Conservation (phyloP, 192 early-diverging fungal genomes). For the Borealophlyctis nickersoniae region DNA sequence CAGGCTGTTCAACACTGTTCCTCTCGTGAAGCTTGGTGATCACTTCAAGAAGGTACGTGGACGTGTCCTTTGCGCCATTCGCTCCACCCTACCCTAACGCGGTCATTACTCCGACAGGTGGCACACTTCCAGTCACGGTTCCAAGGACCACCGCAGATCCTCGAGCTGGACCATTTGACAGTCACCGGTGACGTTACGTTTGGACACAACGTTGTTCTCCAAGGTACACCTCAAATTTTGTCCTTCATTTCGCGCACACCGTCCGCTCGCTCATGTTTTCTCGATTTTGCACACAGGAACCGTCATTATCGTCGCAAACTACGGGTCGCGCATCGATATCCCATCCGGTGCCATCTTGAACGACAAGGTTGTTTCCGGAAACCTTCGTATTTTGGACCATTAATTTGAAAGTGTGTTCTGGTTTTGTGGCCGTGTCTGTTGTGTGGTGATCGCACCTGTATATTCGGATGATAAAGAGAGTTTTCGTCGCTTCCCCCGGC, state of each 20-base stretch:
- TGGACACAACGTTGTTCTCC: constrained; percentile 83
- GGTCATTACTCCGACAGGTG: constrained; percentile 45
- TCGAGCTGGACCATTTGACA: constrained; percentile 96
- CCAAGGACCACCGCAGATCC: constrained; percentile 89
- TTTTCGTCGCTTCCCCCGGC: no score
- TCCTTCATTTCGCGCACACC: constrained; percentile 41
- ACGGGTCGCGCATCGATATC: constrained; percentile 96
- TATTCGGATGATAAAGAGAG: no score
- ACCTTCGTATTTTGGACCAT: constrained; percentile 74
- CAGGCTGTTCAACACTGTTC: constrained; percentile 80
- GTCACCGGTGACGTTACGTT: constrained; percentile 99
- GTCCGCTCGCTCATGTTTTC: not conserved
- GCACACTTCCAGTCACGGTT: constrained; percentile 85
- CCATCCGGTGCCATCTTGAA: constrained; percentile 90
- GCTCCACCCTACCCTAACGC: not conserved
- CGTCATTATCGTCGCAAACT: constrained; percentile 98
- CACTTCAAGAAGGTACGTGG: constrained; percentile 98
- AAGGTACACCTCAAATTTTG: constrained; percentile 14
- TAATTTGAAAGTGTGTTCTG: no score
- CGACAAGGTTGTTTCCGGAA: constrained; percentile 98
- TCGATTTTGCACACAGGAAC: constrained; percentile 56
- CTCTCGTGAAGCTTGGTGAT: constrained; percentile 94
- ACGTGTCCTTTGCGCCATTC: not conserved
- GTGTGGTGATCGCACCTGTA: no score
- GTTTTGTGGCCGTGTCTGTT: no score